Base-by-base conservation (phyloP, 2,329 filamentous ascomycete species). In the Trichoderma arundinaceum region DNA sequence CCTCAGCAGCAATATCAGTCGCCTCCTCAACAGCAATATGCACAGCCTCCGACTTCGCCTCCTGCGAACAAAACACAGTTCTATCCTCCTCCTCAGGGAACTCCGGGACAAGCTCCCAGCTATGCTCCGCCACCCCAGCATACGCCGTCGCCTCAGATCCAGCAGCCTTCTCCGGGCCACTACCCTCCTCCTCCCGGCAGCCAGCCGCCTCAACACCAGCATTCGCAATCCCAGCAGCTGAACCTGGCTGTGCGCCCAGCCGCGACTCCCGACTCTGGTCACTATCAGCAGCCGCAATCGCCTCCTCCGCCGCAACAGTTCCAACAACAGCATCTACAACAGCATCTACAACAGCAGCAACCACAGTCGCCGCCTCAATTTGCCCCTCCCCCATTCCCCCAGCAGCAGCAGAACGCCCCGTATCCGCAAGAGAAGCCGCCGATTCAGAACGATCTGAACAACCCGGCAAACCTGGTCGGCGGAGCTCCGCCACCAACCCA, bases 401-500 rank as follows among this genome's bases (percentile, higher is more conserved):
- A 66, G 17, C 64, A 66, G 39, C 74, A 72, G 56, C 72, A 72
- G 19, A 75, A 76, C 38, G 74, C 74, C 7, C 72, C 72, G 6
- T 58, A 65, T 22, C 59, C 64, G 12, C 57, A 41, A 33, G 64
- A 66, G 33, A 66, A 66, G 56, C 48, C 46, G 35, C n/a, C 43
- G 1, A 38, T 17, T 4, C 64, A 60, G 15, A 41, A 9, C 35
- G 66, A 48, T 52, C 69, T 48, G 12, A 48, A 22, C 54, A 67
- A 66, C 38, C 70, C 76, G 15, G 69, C 74, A 33, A 75, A 77
- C 68, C 74, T 79, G 52, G 72, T 77, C 19, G 74, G 74, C 10
- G 77, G 77, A 33, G 81, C 79, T 4, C 82, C 80, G 10, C 74
- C 78, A 7, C 77, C 80, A 15, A 77, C 79, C 38, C 84, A 90